Conservation (phyloP, 192 early-diverging fungal genomes). For the Phycomyces nitens region DNA sequence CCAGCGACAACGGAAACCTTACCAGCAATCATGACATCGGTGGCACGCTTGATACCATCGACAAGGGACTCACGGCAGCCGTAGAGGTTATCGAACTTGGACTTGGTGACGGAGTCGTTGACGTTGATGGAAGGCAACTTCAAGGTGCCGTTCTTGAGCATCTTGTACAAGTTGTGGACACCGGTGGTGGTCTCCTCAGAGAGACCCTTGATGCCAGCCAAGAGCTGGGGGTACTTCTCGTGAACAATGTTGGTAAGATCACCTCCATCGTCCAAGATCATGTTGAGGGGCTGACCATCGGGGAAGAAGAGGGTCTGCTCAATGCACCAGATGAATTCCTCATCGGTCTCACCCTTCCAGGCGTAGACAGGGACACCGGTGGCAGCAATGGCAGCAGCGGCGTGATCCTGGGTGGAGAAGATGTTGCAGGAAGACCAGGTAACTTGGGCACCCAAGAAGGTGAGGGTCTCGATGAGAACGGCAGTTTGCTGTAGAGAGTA, state of each 20-base stretch:
- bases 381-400: constrained; percentile 95
- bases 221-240: constrained; percentile 89
- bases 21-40: constrained; percentile 99
- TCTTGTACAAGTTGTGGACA: constrained; percentile 99
- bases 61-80: constrained; percentile 99
- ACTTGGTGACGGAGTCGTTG: constrained; percentile 99
- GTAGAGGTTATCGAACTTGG: constrained; percentile 99
- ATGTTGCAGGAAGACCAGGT: constrained; percentile 64
- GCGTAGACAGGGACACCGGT: constrained; percentile 95
- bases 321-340: constrained; percentile 99
- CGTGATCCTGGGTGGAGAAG: constrained; percentile 99
- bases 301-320: constrained; percentile 95
- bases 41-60: constrained; percentile 99
- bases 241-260: constrained; percentile 96
- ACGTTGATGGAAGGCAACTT: constrained; percentile 99
- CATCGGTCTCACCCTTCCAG: constrained; percentile 99
- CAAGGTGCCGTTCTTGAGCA: constrained; percentile 93
- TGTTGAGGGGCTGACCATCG: constrained; percentile 90
- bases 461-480: constrained; percentile 96
- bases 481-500: constrained; percentile 68
- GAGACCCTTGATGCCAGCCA: constrained; percentile 86
- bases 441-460: constrained; percentile 92
- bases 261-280: constrained; percentile 99
- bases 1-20: constrained; percentile 97
- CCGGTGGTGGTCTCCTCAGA: constrained; percentile 99